These are phyloP conservation scores for Monilinia fructicola DNA, from an alignment of 2,329 filamentous ascomycete species.

Conservation along the genomic window DNA sequence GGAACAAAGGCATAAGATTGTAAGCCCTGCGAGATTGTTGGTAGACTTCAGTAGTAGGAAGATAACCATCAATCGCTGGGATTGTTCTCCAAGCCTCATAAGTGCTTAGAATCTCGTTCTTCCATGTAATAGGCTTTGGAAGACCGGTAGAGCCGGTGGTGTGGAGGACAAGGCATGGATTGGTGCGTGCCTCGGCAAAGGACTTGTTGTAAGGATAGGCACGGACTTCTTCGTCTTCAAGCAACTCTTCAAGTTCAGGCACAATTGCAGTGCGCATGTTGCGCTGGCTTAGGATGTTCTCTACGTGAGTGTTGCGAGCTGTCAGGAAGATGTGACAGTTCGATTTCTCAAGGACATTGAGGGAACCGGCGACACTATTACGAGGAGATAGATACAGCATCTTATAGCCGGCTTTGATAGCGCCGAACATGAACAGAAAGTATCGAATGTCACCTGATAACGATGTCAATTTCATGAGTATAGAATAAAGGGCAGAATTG, in stretches of 20 bases:
- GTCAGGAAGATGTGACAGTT: constrained; percentile 35
- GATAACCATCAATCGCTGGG: constrained; percentile 46
- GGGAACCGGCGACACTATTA: constrained; percentile 41
- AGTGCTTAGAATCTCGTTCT: constrained; percentile 29
- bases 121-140: constrained; percentile 44
- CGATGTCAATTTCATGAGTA: neutral
- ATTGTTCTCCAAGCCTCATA: constrained; percentile 34
- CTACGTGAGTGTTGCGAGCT: constrained; percentile 25
- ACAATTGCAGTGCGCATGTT: constrained; percentile 28
- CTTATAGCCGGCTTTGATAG: constrained; percentile 43
- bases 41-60: constrained; percentile 74
- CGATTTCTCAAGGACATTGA: constrained; percentile 41
- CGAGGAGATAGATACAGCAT: constrained; percentile 43
- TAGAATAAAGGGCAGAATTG: neutral
- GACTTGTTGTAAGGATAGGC: constrained; percentile 40
- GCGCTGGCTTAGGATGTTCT: constrained; percentile 26
- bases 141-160: constrained; percentile 47
- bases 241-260: constrained; percentile 38
- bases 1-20: constrained; percentile 32
- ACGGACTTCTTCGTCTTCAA: constrained; percentile 30
- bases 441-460: constrained; percentile 32
- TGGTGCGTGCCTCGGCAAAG: constrained; percentile 41
- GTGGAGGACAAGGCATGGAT: constrained; percentile 45
- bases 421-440: constrained; percentile 32
- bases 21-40: constrained; percentile 28